These are phyloP conservation scores for Emmonsiellopsis sp. DNA, from an alignment of 2,329 filamentous ascomycete species.

Conservation along the genomic window DNA sequence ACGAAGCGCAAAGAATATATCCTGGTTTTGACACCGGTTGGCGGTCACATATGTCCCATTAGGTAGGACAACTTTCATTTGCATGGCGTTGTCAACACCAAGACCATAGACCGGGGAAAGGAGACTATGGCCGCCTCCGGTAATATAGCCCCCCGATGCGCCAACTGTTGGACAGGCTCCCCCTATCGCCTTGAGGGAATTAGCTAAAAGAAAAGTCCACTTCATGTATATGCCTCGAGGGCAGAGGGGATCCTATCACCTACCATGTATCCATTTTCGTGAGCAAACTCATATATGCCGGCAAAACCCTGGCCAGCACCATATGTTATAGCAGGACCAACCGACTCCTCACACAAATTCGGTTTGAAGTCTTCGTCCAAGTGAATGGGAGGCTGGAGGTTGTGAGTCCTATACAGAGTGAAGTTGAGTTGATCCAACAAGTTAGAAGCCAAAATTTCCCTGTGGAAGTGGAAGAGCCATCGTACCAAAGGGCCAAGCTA, in stretches of 20 bases:
- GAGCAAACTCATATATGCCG: slow-evolving; percentile 14
- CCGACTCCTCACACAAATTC: slow-evolving; percentile 6
- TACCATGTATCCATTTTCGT: slow-evolving; percentile 7
- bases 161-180: slow-evolving; percentile 37
- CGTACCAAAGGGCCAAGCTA: slow-evolving; percentile 22
- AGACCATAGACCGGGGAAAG: slow-evolving; percentile 43
- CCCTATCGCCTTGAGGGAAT: background rate
- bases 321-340: slow-evolving; percentile 10
- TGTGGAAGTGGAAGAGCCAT: background rate
- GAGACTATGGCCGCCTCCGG: slow-evolving; percentile 49
- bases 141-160: slow-evolving; percentile 49
- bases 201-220: slow-evolving; percentile 16
- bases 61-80: slow-evolving; percentile 40
- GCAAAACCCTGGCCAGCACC: slow-evolving; percentile 14
- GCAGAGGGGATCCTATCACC: background rate
- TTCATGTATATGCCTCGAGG: background rate
- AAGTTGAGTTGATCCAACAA: background rate
- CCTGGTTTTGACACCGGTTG: slow-evolving; percentile 30
- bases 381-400: slow-evolving; percentile 12
- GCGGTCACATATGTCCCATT: slow-evolving; percentile 38
- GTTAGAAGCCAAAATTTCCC: background rate
- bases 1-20: slow-evolving; percentile 42
- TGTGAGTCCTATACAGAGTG: slow-evolving; percentile 8
- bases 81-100: slow-evolving; percentile 41
- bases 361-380: slow-evolving; percentile 10